Conservation (phyloP, 495 filamentous ascomycete genomes). For the Penicillium soppii region DNA sequence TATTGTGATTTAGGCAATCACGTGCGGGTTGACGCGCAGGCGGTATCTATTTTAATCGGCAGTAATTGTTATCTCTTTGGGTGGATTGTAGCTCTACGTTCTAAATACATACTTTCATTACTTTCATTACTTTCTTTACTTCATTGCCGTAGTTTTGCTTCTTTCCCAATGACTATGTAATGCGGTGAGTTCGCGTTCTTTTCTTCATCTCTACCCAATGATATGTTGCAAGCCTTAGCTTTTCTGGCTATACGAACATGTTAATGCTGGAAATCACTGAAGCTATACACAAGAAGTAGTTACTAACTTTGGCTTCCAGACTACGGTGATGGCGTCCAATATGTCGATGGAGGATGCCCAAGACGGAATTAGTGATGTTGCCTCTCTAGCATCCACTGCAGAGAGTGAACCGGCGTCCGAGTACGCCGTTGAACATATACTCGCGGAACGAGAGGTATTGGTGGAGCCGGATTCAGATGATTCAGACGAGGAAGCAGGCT, state of each 20-base stretch:
- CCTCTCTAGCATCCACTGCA: constrained; percentile 62
- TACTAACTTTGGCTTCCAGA: neutral
- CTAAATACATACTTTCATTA: too few relatives aligned
- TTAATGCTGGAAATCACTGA: too few relatives aligned
- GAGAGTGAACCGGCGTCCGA: constrained; percentile 35
- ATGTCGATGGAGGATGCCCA: constrained; percentile 26
- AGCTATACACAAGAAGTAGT: neutral
- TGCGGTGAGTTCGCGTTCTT: neutral
- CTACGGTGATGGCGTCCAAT: constrained; percentile 6
- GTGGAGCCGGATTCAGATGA: neutral
- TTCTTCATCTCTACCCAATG: neutral
- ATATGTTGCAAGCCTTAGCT: too few relatives aligned
- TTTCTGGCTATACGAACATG: too few relatives aligned
- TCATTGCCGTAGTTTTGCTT: too few relatives aligned
- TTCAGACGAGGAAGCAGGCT: neutral
- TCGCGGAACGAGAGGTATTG: constrained; percentile 42
- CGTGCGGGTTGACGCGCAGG: constrained; percentile 21
- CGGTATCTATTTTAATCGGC: constrained; percentile 1
- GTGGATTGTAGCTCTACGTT: too few relatives aligned
- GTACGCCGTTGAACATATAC: constrained; percentile 46
- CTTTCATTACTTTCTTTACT: neutral
- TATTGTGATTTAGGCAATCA: constrained; percentile 29
- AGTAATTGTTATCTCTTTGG: too few relatives aligned
- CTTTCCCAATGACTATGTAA: neutral
- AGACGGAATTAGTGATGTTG: constrained; percentile 36